Conservation (phyloP, 2,329 filamentous ascomycete species). For the Claviceps fusiformis region DNA sequence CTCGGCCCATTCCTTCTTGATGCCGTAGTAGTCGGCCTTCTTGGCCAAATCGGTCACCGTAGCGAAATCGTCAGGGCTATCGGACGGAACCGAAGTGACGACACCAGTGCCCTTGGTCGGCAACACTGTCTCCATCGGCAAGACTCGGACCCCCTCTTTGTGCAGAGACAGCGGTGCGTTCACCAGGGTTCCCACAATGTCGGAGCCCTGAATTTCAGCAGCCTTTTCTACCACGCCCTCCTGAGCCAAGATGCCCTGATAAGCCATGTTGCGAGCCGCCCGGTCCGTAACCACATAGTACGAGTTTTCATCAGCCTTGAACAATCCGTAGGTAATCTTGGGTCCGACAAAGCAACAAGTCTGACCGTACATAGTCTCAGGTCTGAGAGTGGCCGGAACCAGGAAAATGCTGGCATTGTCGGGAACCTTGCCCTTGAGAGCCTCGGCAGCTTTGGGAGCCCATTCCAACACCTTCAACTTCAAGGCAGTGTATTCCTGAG, state of each 20-base stretch:
- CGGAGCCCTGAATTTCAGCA: slow-evolving; percentile 60
- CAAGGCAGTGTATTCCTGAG: slow-evolving; percentile 84
- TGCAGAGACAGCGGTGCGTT: slow-evolving; percentile 81
- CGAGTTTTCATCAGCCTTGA: slow-evolving; percentile 62
- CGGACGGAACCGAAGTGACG: slow-evolving; percentile 88
- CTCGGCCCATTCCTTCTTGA: slow-evolving; percentile 93
- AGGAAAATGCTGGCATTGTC: slow-evolving; percentile 71
- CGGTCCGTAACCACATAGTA: slow-evolving; percentile 76
- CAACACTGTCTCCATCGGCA: slow-evolving; percentile 91
- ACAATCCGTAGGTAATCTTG: slow-evolving; percentile 78
- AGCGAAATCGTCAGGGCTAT: slow-evolving; percentile 86
- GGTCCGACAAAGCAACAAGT: slow-evolving; percentile 92
- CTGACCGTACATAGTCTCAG: slow-evolving; percentile 98
- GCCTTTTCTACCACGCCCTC: slow-evolving; percentile 66
- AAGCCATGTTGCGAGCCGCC: slow-evolving; percentile 91
- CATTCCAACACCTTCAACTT: slow-evolving; percentile 88
- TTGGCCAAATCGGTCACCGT: slow-evolving; percentile 79
- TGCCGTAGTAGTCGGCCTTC: slow-evolving; percentile 92
- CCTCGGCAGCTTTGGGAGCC: slow-evolving; percentile 60
- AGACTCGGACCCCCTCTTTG: slow-evolving; percentile 67
- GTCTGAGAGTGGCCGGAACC: slow-evolving; percentile 79
- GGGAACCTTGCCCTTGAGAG: slow-evolving; percentile 66
- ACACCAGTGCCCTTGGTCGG: slow-evolving; percentile 93
- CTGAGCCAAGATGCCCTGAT: slow-evolving; percentile 71
- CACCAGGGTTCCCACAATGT: slow-evolving; percentile 77